These are phyloP conservation scores for Erysimum cheiranthoides DNA, from an alignment of 345 rosid genomes.

Conservation along the genomic window DNA sequence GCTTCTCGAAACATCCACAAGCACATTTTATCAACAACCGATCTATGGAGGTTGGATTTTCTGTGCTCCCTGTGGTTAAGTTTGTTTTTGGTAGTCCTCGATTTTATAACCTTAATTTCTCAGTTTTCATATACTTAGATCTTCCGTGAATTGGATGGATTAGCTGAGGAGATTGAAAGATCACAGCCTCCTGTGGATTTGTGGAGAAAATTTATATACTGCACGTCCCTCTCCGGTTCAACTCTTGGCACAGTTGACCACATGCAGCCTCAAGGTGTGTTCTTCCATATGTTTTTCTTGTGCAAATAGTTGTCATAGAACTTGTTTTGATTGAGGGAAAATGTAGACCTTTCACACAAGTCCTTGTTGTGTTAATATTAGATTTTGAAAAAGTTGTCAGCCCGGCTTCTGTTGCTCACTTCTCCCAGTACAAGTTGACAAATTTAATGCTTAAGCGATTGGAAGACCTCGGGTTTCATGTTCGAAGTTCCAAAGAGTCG, in stretches of 20 bases:
- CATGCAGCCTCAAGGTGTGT: conserved; percentile 92
- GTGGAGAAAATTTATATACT: conserved; percentile 95
- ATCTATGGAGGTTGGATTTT: conserved; percentile 83
- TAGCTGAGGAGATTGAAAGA: conserved; percentile 83
- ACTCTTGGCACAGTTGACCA: conserved; percentile 92
- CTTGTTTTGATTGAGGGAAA: not conserved
- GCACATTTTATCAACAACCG: conserved; percentile 97
- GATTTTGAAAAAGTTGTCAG: conserved; percentile 85
- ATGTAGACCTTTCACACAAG: conserved; percentile 3
- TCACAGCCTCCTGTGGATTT: conserved; percentile 85
- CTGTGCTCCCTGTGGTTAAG: conserved; percentile 7
- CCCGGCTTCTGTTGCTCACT: conserved; percentile 91
- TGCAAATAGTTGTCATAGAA: not conserved
- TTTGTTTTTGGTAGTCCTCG: not conserved
- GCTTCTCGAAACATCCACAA: conserved; percentile 81
- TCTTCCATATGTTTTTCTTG: not conserved
- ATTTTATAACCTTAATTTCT: not conserved
- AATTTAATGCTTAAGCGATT: conserved; percentile 72
- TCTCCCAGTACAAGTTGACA: conserved; percentile 81
- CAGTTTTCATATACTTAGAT: conserved; percentile 51
- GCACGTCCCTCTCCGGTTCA: conserved; percentile 86
- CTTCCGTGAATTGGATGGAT: conserved; percentile 78
- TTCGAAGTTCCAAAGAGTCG: conserved; percentile 43
- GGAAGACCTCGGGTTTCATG: conserved; percentile 57
- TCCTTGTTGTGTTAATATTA: conserved; percentile 42